Base-by-base conservation (phyloP, 768 basidiomycete species). In the Pulveroboletus frians region DNA sequence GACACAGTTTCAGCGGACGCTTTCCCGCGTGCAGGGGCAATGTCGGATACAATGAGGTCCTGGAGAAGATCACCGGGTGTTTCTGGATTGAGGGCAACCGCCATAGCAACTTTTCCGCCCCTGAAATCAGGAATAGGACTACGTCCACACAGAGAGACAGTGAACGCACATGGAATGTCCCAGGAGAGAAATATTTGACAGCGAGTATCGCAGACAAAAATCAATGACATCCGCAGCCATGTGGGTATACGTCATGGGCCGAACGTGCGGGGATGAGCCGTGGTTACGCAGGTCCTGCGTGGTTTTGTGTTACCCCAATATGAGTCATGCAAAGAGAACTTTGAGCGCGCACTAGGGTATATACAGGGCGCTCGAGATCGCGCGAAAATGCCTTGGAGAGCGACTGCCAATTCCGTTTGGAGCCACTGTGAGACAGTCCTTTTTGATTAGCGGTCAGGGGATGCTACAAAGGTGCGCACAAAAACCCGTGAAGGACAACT, bases 381-480 rank as follows among this genome's bases (percentile, higher is more conserved):
- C 74, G 71, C n/a, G 77, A 72, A 52, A 96, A 83, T 0, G 81
- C 79, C 57, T 88, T 90, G 6, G 87, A 79, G 5, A 95, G 73
- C 0, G 88, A 88, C 5, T 78, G 71, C 90, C 91, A 96, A 63
- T 95, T 95, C 50, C 92, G 80, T 63, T 93, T 92, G 34, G 85
- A 90, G 0, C 91, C 92, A 56, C 89, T 92, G 57, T 26, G 26
- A 36, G 30, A 27, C 11, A 18, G 41, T 23, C 29, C 20, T 20
- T 52, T 14, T 56, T 30, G 39, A 39, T 34, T 20, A 47, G 51
- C 32, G 18, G 35, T n/a, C 27, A 7, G 42, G 21, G 11, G 27
- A 13, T 9, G 26, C 8, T 11, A 5, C 2, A 20, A 31, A 26
- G 29, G 20, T 52, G 56, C 80, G 60, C 51, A 83, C 83, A 85